A percentile compares a stretch with the other conserved stretches of the same genome.
phyloP scores from a whole-genome alignment of 2,329 filamentous ascomycete species.

The Drechslerella coelobrocha region DNA sequence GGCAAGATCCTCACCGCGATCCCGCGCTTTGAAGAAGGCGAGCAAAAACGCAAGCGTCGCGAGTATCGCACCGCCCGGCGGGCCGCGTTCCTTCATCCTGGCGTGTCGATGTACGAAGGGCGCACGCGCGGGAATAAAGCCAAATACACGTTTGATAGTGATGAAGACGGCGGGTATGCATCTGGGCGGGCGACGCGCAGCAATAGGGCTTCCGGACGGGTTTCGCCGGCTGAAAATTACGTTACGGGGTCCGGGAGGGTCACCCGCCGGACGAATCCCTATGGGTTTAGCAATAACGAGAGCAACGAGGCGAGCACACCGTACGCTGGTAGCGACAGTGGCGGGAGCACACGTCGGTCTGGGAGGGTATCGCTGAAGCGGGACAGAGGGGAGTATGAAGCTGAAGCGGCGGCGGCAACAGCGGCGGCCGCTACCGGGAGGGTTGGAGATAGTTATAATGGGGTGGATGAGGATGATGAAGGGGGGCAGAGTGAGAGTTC shows the following conservation, averaged over 20 bases:
- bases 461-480: conserved; percentile 70
- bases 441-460: conserved; percentile 69
- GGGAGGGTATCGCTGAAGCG: conserved; percentile 55
- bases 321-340: conserved; percentile 61
- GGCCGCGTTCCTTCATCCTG: conserved; percentile 84
- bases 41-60: conserved; percentile 93
- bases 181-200: conserved; percentile 68
- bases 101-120: conserved; percentile 93
- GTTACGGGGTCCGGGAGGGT: conserved; percentile 81
- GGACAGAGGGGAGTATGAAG: conserved; percentile 61
- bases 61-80: conserved; percentile 88
- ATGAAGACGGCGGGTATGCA: conserved; percentile 75
- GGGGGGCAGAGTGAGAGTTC: conserved; percentile 67
- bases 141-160: conserved; percentile 94
- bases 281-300: conserved; percentile 66
- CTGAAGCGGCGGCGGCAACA: conserved; percentile 64
- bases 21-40: conserved; percentile 88
- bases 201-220: conserved; percentile 75
- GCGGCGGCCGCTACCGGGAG: conserved; percentile 62
- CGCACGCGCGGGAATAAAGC: conserved; percentile 94
- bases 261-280: conserved; percentile 72
- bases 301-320: conserved; percentile 61
- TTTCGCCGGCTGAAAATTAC: conserved; percentile 68
- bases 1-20: conserved; percentile 80
- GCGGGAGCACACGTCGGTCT: conserved; percentile 56